Evolutionary conservation across 768 basidiomycete species (phyloP).

Genomic region (Leucocoprinus sp.): DNA sequence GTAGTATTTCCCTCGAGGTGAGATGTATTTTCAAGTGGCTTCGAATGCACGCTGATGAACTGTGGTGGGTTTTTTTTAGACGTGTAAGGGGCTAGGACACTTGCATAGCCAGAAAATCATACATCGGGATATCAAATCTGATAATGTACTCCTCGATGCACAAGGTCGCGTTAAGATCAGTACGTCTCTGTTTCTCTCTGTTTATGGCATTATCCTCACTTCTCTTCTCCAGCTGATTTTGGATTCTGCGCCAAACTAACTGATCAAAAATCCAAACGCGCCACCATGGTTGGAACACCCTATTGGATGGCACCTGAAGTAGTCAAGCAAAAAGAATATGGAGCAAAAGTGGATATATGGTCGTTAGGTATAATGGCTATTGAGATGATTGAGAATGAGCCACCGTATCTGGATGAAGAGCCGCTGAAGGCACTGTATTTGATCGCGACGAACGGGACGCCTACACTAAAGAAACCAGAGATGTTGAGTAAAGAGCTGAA

Average conservation of each 20-base stretch:
- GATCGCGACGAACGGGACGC: constrained; percentile 97
- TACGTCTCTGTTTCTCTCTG: constrained; percentile 32
- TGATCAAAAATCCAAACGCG: constrained; percentile 93
- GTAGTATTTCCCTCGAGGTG: constrained; percentile 87
- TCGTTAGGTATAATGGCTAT: constrained; percentile 97
- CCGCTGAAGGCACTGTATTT: constrained; percentile 90
- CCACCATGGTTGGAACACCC: constrained; percentile 97
- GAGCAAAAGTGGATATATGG: constrained; percentile 96
- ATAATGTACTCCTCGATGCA: constrained; percentile 90
- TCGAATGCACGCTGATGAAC: background rate
- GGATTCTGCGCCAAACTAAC: constrained; percentile 96
- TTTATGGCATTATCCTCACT: constrained; percentile 3
- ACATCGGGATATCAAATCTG: constrained; percentile 95
- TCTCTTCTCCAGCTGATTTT: constrained; percentile 66
- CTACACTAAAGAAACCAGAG: constrained; percentile 95
- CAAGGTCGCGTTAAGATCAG: constrained; percentile 96
- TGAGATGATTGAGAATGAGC: constrained; percentile 98
- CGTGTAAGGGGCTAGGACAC: constrained; percentile 91
- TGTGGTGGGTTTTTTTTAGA: constrained; percentile 36
- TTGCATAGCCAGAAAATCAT: constrained; percentile 92
- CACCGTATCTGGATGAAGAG: constrained; percentile 92
- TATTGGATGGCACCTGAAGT: constrained; percentile 99
- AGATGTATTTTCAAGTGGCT: constrained; percentile 19
- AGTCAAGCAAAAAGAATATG: constrained; percentile 95
- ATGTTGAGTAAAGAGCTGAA: constrained; percentile 87